Percentiles rank a stretch among this genome's conserved stretches.
These are phyloP conservation scores for Neurospora sp. DNA, from an alignment of 2,329 filamentous ascomycete genomes.

Conservation along the genomic window DNA sequence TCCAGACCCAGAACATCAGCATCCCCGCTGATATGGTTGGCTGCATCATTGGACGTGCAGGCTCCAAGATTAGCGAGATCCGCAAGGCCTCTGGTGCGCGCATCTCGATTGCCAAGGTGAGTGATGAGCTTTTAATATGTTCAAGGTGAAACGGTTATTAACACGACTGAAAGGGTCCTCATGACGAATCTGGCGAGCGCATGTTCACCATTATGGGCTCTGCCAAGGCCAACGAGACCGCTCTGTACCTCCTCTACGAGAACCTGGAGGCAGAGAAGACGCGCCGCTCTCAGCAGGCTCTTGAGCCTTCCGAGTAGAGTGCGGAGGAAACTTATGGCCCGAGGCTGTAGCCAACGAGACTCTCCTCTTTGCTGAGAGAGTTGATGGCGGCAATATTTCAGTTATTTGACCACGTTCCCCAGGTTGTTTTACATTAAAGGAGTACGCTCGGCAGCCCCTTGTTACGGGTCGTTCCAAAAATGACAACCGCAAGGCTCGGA, in stretches of 20 bases:
- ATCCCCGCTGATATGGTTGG: slow-evolving; percentile 99
- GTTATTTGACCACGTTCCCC: slow-evolving; percentile 6
- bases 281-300: slow-evolving; percentile 68
- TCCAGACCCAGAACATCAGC: slow-evolving; percentile 98
- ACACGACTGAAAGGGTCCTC: slow-evolving; percentile 52
- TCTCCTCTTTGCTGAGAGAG: not conserved
- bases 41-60: slow-evolving; percentile 92
- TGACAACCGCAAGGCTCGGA: slow-evolving; percentile 53
- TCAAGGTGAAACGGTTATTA: not conserved
- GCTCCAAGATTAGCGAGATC: slow-evolving; percentile 98
- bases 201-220: slow-evolving; percentile 99
- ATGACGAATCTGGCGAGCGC: slow-evolving; percentile 94
- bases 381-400: slow-evolving; percentile 7
- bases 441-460: slow-evolving; percentile 41
- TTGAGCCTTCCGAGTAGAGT: slow-evolving; percentile 43
- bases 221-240: slow-evolving; percentile 87
- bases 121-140: slow-evolving; percentile 7
- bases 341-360: slow-evolving; percentile 16
- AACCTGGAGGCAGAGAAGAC: slow-evolving; percentile 99
- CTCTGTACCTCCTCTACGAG: slow-evolving; percentile 92
- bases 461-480: slow-evolving; percentile 44
- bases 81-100: slow-evolving; percentile 91
- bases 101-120: slow-evolving; percentile 90
- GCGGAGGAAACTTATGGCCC: slow-evolving; percentile 14
- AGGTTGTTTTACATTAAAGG: slow-evolving; percentile 30